These are phyloP conservation scores for Erodium trifolium DNA, from an alignment of 441 rosid genomes.

Conservation along the genomic window DNA sequence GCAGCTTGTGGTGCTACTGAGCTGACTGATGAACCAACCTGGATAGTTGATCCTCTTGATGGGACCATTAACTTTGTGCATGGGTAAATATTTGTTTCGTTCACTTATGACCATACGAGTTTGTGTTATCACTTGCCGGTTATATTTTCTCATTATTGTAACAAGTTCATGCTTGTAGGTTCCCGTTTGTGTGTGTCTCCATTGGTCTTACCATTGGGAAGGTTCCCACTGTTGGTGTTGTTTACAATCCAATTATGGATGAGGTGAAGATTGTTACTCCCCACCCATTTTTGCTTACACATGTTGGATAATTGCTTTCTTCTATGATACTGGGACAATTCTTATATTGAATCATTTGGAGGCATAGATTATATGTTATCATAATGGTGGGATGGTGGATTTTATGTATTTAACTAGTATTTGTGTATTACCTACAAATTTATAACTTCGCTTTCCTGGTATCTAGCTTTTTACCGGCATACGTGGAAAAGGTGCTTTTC, in stretches of 20 bases:
- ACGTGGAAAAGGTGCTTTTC: conserved; percentile 69
- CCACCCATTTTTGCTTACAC: background rate
- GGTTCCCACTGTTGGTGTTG: conserved; percentile 77
- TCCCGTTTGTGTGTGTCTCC: conserved; percentile 81
- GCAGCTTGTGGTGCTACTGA: conserved; percentile 66
- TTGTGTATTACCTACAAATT: too few relatives aligned
- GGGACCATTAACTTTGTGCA: conserved; percentile 99
- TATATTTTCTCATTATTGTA: conserved; percentile 11
- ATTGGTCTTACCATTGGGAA: conserved; percentile 81
- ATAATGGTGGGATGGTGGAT: too few relatives aligned
- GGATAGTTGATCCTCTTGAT: conserved; percentile 99
- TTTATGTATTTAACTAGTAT: too few relatives aligned
- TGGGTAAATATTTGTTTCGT: conserved; percentile 38
- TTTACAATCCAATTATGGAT: conserved; percentile 78
- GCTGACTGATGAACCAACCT: conserved; percentile 86
- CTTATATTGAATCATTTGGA: too few relatives aligned
- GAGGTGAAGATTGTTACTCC: conserved; percentile 48
- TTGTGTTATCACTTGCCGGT: background rate
- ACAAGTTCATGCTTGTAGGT: conserved; percentile 32
- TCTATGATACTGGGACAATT: too few relatives aligned
- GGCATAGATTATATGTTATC: too few relatives aligned
- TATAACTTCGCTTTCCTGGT: background rate
- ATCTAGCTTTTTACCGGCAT: conserved; percentile 72
- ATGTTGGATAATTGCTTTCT: conserved; percentile 8
- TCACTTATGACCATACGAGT: conserved; percentile 10